Evolutionary conservation across 1,284 basidiomycete species (phyloP), one percentile per base, ranked within the genome.

Genomic region (Melampsora americana): DNA sequence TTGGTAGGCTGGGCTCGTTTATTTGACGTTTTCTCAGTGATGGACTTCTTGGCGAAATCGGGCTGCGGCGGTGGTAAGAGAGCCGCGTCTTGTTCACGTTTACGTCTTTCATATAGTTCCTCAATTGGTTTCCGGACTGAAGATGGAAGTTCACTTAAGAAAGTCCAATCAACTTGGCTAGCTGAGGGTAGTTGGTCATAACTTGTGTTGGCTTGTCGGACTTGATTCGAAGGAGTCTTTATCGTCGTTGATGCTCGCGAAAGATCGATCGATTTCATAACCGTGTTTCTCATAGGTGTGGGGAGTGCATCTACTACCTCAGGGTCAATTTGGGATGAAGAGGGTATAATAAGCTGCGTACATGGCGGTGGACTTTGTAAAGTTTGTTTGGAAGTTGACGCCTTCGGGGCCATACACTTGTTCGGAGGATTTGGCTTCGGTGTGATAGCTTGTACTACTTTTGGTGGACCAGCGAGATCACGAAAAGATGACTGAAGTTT

Each of bases 321-420:
- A 3, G 79, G 78, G 48, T 82, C 82, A 62, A 82, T 78, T 76
- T 82, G 81, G 0, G 81, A 82, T 3, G 78, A 78, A 0, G 80
- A 80, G 0, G 80, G 81, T 2, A 80, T 65, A 69, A 78, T 73
- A 5, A 80, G 76, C 26, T 78, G 78, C 7, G 53, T 56, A 44
- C 46, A 30, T 26, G 20, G 32, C 32, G 20, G 53, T n/a, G n/a
- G 32, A 62, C n/a, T n/a, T 28, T 23, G 28, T 23, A 20, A 26
- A n/a, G 53, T 56, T 53, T 42, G 48, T 59, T 72, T 72, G 32
- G 70, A 65, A 35, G 70, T 35, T 30, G 70, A 35, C 48, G 28
- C 70, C 35, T 35, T 35, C 35, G 35, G 35, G 9, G 9, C 35
- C 9, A 9, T 9, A 35, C 3, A 35, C 35, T 35, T 35, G 35